phyloP scores from a whole-genome alignment of 129 eudicot genomes.

The Calendula officinalis region DNA sequence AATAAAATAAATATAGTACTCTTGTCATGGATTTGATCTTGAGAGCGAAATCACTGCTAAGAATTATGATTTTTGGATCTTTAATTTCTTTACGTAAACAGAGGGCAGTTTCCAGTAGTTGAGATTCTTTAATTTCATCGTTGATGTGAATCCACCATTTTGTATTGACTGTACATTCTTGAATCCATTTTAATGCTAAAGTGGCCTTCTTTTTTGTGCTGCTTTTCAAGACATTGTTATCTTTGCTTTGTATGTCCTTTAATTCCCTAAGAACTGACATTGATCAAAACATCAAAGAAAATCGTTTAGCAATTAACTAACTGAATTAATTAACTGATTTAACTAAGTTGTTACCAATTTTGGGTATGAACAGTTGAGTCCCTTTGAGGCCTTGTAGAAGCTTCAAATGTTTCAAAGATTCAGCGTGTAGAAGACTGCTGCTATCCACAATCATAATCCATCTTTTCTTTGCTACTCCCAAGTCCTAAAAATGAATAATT shows the following conservation, averaged over 20 bases:
- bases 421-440: conserved; percentile 50
- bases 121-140: conserved; percentile 44
- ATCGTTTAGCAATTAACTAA: not conserved
- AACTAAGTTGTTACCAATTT: conserved; percentile 50
- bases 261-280: conserved; percentile 69
- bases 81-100: conserved; percentile 33
- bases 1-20: conserved; percentile 38
- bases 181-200: conserved; percentile 75
- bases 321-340: conserved; percentile 2
- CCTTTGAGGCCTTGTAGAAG: conserved; percentile 78
- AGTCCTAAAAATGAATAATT: conserved; percentile 34
- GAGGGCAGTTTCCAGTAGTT: conserved; percentile 69
- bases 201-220: conserved; percentile 46
- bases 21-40: conserved; percentile 98
- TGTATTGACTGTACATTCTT: conserved; percentile 54
- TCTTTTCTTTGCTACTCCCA: conserved; percentile 37
- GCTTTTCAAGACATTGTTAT: conserved; percentile 39
- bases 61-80: conserved; percentile 65
- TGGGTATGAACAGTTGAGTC: conserved; percentile 71
- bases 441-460: conserved; percentile 86
- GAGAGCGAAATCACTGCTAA: conserved; percentile 54
- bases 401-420: conserved; percentile 71
- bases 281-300: conserved; percentile 13
- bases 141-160: conserved; percentile 82
- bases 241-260: conserved; percentile 54